Evolutionary conservation across 805 yeast genomes (phyloP), one percentile per base, ranked within the genome.

Genomic region (Debaryomyces castellii): DNA sequence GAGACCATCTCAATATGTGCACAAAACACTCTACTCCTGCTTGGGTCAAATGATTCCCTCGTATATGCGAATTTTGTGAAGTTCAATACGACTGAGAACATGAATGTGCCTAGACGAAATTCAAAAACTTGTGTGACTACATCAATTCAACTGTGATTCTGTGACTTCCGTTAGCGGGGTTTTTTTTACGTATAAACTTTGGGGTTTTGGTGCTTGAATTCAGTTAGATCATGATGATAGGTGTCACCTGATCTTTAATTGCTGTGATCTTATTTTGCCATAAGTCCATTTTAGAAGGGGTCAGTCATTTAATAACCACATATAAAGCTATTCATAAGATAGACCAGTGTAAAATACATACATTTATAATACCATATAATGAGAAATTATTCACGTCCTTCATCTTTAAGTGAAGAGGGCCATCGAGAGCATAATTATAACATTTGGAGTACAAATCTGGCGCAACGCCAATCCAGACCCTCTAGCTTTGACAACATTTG

Each of bases 401-500:
- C 46, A 30, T 48, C 51, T 5, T 38, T 42, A 28, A 41, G 43
- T 30, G 51, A 41, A 12, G 51, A 45, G n/a, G n/a, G 21, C 28
- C 10, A 38, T 17, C 38, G 16, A 39, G 30, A 32, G 21, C 30
- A 42, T 7, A 30, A 37, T 25, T 32, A 39, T 22, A 27, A 39
- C 21, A 37, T 43, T 12, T 43, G 46, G 46, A 32, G 34, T 32
- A 43, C 23, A 14, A 30, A 41, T 22, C 39, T 34, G 16, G 27
- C 39, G 6, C 28, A 14, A n/a, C 38, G 27, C 12, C 43, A 41
- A 23, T 44, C 48, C 23, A 40, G 55, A 27, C 46, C 52, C 1
- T 52, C 51, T 44, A 49, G 51, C 11, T 50, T 51, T 34, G 58
- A 54, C 11, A 51, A 41, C 30, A 55, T 55, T 23, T 55, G 59